Percentiles rank a stretch among this genome's conserved stretches.
These are phyloP conservation scores for Chaetomiaceae sp. DNA, from an alignment of 2,329 filamentous ascomycete species.

Conservation along the genomic window DNA sequence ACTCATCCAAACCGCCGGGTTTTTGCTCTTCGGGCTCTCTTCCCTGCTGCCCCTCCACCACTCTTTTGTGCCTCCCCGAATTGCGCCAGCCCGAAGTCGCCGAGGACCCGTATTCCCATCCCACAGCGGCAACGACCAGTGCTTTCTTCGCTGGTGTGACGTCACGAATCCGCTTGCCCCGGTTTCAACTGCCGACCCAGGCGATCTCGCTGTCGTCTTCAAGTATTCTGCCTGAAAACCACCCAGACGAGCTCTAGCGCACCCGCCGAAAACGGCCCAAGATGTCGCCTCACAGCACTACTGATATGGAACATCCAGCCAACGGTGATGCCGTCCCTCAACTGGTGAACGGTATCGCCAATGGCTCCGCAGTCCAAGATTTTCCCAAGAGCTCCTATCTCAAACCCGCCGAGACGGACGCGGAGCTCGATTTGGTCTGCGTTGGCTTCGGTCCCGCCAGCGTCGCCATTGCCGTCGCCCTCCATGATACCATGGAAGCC, in stretches of 20 bases:
- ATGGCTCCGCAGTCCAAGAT: not conserved
- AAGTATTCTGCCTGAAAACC: too few relatives aligned
- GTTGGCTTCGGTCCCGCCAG: slow-evolving; percentile 92
- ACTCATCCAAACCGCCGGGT: not conserved
- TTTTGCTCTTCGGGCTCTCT: not conserved
- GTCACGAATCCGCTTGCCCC: not conserved
- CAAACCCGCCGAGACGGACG: slow-evolving; percentile 51
- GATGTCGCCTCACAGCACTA: slow-evolving; percentile 27
- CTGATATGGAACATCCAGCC: slow-evolving; percentile 16
- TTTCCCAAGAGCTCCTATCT: slow-evolving; percentile 26
- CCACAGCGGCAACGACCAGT: not conserved
- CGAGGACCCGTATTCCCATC: not conserved
- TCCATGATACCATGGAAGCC: slow-evolving; percentile 70
- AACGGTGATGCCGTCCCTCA: slow-evolving; percentile 9
- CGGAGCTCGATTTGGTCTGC: slow-evolving; percentile 80
- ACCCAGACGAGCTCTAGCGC: not conserved
- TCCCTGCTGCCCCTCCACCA: not conserved
- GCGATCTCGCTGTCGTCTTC: too few relatives aligned
- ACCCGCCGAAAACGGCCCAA: not conserved
- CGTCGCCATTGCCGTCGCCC: slow-evolving; percentile 80
- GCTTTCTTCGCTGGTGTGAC: not conserved
- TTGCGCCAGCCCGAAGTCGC: not conserved
- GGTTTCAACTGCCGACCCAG: not conserved
- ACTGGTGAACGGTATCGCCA: slow-evolving; percentile 10
- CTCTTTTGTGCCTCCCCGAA: not conserved